These are phyloP conservation scores for Boletus rubescentipes DNA, from an alignment of 768 basidiomycete genomes.

Conservation along the genomic window DNA sequence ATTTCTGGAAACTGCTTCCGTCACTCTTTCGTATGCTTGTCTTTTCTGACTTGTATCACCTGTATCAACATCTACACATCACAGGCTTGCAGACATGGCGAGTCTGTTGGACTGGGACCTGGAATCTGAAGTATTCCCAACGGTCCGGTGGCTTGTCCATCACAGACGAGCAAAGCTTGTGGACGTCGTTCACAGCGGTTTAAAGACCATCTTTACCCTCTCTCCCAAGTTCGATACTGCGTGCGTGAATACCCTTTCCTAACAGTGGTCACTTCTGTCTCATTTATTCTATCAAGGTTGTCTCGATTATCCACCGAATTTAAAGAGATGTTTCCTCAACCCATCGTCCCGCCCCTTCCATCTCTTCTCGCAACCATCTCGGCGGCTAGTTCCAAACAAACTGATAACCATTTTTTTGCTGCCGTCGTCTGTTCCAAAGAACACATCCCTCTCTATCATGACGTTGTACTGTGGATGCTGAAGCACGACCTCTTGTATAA, in stretches of 20 bases:
- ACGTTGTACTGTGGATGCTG: constrained; percentile 90
- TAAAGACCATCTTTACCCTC: constrained; percentile 82
- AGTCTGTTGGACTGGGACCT: constrained; percentile 81
- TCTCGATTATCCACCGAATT: constrained; percentile 60
- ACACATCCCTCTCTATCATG: constrained; percentile 66
- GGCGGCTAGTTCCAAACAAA: constrained; percentile 58
- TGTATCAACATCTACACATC: not conserved
- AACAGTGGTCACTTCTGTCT: not conserved
- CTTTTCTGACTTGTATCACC: not conserved
- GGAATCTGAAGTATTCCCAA: constrained; percentile 79
- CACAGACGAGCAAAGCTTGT: constrained; percentile 89
- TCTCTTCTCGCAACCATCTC: constrained; percentile 76
- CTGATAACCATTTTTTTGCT: constrained; percentile 75
- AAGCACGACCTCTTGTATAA: constrained; percentile 83
- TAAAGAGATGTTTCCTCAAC: constrained; percentile 54
- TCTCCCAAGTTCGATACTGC: constrained; percentile 60
- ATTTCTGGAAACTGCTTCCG: constrained; percentile 71
- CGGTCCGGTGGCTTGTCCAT: constrained; percentile 90
- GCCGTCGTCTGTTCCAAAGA: constrained; percentile 72
- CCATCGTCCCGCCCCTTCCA: constrained; percentile 67
- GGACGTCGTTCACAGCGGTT: constrained; percentile 73
- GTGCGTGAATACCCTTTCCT: constrained; percentile 41
- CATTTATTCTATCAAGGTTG: constrained; percentile 3
- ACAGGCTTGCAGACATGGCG: constrained; percentile 76
- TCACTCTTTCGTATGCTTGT: constrained; percentile 69